These are phyloP conservation scores for Sorghum bicolor DNA, from an alignment of 176 grass and related monocot genomes.

Conservation along the genomic window DNA sequence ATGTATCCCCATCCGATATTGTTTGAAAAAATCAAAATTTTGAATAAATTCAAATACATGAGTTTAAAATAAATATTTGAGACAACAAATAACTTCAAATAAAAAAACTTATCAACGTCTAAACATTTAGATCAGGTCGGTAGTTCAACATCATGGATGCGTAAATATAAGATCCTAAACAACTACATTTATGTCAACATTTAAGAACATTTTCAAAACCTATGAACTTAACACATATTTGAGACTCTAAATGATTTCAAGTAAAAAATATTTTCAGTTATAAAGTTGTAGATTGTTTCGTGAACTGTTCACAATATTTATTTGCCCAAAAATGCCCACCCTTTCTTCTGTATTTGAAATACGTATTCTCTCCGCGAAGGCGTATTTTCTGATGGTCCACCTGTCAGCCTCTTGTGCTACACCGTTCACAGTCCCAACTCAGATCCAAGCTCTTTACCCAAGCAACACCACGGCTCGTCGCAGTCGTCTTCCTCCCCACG, in stretches of 20 bases:
- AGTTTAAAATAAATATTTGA: neutral
- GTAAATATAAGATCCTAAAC: too few species aligned
- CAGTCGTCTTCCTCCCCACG: slow-evolving; percentile 34
- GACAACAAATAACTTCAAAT: neutral
- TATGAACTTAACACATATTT: neutral
- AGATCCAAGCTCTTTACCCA: slow-evolving; percentile 46
- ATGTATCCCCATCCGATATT: neutral
- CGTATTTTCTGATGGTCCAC: neutral
- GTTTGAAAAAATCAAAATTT: neutral
- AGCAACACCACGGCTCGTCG: slow-evolving; percentile 17
- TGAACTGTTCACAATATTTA: too few species aligned
- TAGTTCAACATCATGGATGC: too few species aligned
- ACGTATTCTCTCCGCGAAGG: neutral
- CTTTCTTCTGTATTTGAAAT: neutral
- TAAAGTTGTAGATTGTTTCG: too few species aligned
- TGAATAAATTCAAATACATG: neutral
- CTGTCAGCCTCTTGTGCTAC: slow-evolving; percentile 2
- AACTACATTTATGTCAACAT: too few species aligned
- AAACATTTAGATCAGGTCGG: neutral
- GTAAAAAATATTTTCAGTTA: neutral
- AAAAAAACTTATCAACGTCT: neutral
- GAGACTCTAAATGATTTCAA: neutral
- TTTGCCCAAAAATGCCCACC: too few species aligned
- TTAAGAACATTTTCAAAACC: neutral
- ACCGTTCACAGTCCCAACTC: neutral